Base-by-base conservation (phyloP, 352 stramenopile species). In the Phytopythium delawarense region DNA sequence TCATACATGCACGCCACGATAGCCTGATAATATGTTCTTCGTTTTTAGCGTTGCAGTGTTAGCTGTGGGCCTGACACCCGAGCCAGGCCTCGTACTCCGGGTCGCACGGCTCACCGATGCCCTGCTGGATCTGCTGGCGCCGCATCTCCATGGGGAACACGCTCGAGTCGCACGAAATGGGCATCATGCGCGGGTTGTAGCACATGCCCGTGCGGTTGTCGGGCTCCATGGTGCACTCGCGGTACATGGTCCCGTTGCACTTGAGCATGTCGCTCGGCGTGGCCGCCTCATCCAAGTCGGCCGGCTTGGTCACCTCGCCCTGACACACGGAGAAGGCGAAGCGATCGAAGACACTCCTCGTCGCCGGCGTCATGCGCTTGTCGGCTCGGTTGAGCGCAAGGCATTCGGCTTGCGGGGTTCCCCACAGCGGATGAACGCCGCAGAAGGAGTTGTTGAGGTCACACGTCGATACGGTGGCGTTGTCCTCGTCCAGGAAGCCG, bases 161-260 rank as follows among this genome's bases (percentile, higher is more conserved):
- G 28, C 64, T 71, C 20, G 53, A 42, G 32, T 65, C 53, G 42
- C 74, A 81, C 11, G 65, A 58, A 2, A 81, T 65, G 2, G 54
- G 46, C 59, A 73, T 74, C 52, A 71, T 69, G 21, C 70, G 35
- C 8, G 64, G 66, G 44, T 74, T 78, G 49, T 69, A 80, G 56
- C 74, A 79, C 65, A 79, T 79, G 1, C 66, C 66, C 13, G 32
- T 4, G 46, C 67, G 56, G 16, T 50, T 40, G 1, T 52, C 62
- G 25, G 21, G 58, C 2, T 53, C 13, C 28, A 67, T 34, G 3
- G 20, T 8, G 40, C 77, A 84, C 51, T 76, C 45, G n/a, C 70
- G 65, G 55, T 75, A 82, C 34, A 82, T 53, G 4, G 62, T 76
- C 1, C 76, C 76, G 44, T 79, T 71, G 65, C 74, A 85, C 13